phyloP scores from a whole-genome alignment of 2,329 filamentous ascomycete genomes.

The Colletotrichum tropicicola region DNA sequence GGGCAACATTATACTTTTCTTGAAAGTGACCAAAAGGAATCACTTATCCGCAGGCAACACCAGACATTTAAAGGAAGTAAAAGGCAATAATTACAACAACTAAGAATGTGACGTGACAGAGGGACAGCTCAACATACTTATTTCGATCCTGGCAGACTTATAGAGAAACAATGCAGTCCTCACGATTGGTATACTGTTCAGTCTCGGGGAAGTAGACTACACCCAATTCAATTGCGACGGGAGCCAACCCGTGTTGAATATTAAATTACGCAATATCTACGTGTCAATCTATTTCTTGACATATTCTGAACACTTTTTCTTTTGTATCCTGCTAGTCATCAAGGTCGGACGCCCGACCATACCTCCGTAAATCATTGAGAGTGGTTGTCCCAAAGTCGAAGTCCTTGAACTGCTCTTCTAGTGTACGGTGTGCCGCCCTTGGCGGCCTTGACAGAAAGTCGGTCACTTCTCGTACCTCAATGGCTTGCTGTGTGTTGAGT shows the following conservation, averaged over 20 bases:
- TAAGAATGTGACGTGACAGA: no score
- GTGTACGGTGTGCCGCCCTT: neutral
- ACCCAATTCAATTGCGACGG: no score
- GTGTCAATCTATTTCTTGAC: neutral
- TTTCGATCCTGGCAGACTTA: no score
- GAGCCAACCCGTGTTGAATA: neutral
- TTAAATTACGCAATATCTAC: neutral
- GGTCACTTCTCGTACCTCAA: neutral
- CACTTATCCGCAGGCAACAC: no score
- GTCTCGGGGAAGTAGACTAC: no score
- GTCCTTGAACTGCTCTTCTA: constrained; percentile 3
- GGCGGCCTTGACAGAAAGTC: neutral
- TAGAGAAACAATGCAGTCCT: no score
- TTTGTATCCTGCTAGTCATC: neutral
- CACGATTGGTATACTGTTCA: no score
- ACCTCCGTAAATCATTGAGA: constrained; percentile 1
- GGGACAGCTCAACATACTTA: no score
- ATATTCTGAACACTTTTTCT: neutral
- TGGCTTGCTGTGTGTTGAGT: neutral
- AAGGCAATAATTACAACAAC: no score
- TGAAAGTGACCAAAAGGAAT: no score
- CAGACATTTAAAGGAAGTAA: no score
- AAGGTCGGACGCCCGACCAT: neutral
- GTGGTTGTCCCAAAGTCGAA: constrained; percentile 5
- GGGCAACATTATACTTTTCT: no score